These are phyloP conservation scores for Mortierella alpina DNA, from an alignment of 192 early-diverging fungal genomes.

Conservation along the genomic window DNA sequence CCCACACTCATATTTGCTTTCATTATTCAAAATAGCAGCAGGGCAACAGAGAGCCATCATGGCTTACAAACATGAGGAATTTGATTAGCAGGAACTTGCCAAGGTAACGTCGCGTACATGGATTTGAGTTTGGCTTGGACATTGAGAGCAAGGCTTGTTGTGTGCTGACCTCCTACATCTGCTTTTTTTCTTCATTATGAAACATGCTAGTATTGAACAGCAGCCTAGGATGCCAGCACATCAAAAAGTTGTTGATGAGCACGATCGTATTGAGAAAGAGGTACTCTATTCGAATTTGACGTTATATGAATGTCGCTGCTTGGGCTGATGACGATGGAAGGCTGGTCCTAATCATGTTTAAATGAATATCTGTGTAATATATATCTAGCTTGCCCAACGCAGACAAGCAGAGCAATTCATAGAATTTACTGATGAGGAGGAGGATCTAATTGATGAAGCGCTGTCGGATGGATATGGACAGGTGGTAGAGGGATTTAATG, in stretches of 20 bases:
- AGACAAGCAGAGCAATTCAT: constrained; percentile 4
- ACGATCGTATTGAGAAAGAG: constrained; percentile 41
- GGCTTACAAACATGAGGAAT: constrained; percentile 43
- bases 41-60: constrained; percentile 34
- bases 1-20: constrained; percentile 1
- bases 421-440: constrained; percentile 24
- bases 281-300: neutral
- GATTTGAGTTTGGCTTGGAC: no score
- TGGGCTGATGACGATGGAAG: no score
- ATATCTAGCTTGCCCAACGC: constrained; percentile 11
- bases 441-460: constrained; percentile 6
- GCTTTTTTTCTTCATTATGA: neutral
- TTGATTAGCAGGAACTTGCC: constrained; percentile 34
- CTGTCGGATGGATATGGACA: constrained; percentile 22
- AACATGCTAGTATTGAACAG: constrained; percentile 16
- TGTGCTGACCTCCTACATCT: neutral
- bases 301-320: no score
- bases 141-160: no score
- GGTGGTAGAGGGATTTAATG: constrained; percentile 67
- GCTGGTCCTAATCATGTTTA: no score
- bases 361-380: neutral
- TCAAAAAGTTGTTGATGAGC: constrained; percentile 25
- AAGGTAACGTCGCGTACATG: constrained; percentile 12
- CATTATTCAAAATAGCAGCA: constrained; percentile 16
- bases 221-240: constrained; percentile 4